phyloP scores from a whole-genome alignment of 352 stramenopile species.

The Phytophthora pisi region DNA sequence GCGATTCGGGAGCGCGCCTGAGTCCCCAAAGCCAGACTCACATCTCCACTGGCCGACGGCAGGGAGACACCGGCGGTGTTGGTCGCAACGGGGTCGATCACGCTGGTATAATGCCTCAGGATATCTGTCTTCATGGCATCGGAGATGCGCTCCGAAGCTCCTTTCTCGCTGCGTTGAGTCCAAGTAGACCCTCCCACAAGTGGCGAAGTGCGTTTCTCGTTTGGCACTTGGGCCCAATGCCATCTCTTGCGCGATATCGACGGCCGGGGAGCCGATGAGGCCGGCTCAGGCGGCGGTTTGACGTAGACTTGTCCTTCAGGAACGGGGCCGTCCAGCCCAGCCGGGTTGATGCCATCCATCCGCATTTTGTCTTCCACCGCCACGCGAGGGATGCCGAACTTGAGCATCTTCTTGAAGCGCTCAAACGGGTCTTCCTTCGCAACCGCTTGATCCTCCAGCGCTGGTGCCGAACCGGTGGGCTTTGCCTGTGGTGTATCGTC shows the following conservation, averaged over 20 bases:
- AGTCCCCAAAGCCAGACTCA: neutral
- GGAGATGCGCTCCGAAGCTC: constrained; percentile 16
- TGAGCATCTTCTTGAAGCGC: constrained; percentile 32
- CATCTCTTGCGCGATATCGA: constrained; percentile 26
- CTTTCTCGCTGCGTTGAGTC: constrained; percentile 17
- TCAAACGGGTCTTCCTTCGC: constrained; percentile 12
- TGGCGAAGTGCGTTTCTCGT: constrained; percentile 17
- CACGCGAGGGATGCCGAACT: constrained; percentile 30
- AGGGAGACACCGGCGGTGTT: constrained; percentile 7
- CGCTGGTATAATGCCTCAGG: constrained; percentile 15
- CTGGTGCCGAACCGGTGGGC: neutral
- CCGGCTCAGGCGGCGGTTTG: neutral
- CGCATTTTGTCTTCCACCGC: constrained; percentile 33
- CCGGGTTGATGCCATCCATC: constrained; percentile 27
- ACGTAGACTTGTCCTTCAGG: neutral
- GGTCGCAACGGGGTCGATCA: neutral
- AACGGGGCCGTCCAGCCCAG: constrained; percentile 15
- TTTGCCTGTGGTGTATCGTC: neutral
- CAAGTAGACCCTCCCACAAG: constrained; percentile 23
- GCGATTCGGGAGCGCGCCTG: neutral
- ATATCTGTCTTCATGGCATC: constrained; percentile 14
- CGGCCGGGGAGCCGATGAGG: neutral
- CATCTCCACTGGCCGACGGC: neutral
- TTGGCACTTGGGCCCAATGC: constrained; percentile 29
- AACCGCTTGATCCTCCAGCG: neutral